Evolutionary conservation across 345 rosid species (phyloP), one percentile per base, ranked within the genome.

Genomic region (Erodium maritimum): DNA sequence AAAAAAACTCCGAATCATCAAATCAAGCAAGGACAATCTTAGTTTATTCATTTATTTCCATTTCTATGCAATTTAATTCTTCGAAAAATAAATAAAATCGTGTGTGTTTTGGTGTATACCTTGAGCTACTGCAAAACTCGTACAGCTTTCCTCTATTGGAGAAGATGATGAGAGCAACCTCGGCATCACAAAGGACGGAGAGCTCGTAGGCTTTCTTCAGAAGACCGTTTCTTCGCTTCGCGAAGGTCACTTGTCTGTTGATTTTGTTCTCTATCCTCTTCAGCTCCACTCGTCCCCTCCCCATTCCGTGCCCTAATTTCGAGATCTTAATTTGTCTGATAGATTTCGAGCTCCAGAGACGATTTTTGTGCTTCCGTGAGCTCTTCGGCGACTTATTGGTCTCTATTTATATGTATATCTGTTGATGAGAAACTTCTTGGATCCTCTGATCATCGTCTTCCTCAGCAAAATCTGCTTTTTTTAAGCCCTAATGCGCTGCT

Each of bases 131-230:
- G 88, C 98, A 91, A 76, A 91, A 91, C 82, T 91, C 98, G 88
- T 88, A 84, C 83, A 88, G 83, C 73, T 91, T 91, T 64, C 98
- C 98, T 70, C 96, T 84, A 88, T 82, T 91, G 61, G 98, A 91
- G 96, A 91, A 91, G 88, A 91, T 88, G 88, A 91, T 91, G 88
- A 91, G 95, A 74, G 96, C 96, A 80, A 91, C 86, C 71, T 91
- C 97, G 13, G 97, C 97, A 76, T 91, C n/a, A n/a, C n/a, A n/a
- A n/a, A n/a, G n/a, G n/a, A n/a, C n/a, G n/a, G n/a, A n/a, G n/a
- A n/a, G n/a, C n/a, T n/a, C n/a, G n/a, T n/a, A n/a, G n/a, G n/a
- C n/a, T n/a, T n/a, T n/a, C n/a, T n/a, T n/a, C n/a, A n/a, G n/a
- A n/a, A n/a, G n/a, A n/a, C n/a, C n/a, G n/a, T n/a, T n/a, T n/a